Evolutionary conservation across 1,284 basidiomycete genomes (phyloP).

Genomic region (Fomitopsis palustris): DNA sequence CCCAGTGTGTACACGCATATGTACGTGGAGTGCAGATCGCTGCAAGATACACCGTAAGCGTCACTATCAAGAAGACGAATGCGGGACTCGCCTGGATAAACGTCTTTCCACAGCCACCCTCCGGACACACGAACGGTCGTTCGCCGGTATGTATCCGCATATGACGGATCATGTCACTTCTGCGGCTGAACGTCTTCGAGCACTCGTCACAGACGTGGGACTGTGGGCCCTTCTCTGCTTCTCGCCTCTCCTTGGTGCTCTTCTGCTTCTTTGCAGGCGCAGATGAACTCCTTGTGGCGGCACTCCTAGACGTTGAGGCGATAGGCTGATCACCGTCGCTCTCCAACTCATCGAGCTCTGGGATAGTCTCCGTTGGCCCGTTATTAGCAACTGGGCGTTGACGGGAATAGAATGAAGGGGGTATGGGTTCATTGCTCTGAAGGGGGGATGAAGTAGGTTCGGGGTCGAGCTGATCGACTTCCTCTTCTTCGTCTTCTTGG

Average conservation of each 20-base stretch:
- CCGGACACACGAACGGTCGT: slow-evolving; percentile 72
- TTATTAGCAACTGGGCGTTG: slow-evolving; percentile 3
- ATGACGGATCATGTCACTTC: slow-evolving; percentile 75
- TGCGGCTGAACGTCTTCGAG: slow-evolving; percentile 70
- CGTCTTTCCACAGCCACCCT: slow-evolving; percentile 74
- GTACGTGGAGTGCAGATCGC: slow-evolving; percentile 85
- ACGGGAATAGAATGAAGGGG: slow-evolving; percentile 21
- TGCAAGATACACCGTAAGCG: slow-evolving; percentile 26
- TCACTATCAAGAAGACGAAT: not conserved
- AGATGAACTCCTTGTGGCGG: slow-evolving; percentile 15
- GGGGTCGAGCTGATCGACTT: slow-evolving; percentile 18
- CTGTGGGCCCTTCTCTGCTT: slow-evolving; percentile 27
- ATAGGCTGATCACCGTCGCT: slow-evolving; percentile 30
- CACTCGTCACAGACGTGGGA: slow-evolving; percentile 59
- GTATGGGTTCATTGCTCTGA: not conserved
- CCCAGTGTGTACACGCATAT: slow-evolving; percentile 83
- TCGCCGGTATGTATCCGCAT: slow-evolving; percentile 89
- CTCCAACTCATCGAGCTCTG: slow-evolving; percentile 1
- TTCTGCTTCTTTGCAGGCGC: slow-evolving; percentile 10
- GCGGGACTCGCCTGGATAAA: slow-evolving; percentile 69
- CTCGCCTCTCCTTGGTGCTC: slow-evolving; percentile 19
- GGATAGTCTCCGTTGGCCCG: not conserved
- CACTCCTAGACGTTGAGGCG: slow-evolving; percentile 44
- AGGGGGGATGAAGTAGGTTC: slow-evolving; percentile 9
- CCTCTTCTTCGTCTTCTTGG: slow-evolving; percentile 42